A percentile compares a stretch with the other conserved stretches of the same genome.
These are phyloP conservation scores for Globisporangium barbulae DNA, from an alignment of 352 stramenopile genomes.

Conservation along the genomic window DNA sequence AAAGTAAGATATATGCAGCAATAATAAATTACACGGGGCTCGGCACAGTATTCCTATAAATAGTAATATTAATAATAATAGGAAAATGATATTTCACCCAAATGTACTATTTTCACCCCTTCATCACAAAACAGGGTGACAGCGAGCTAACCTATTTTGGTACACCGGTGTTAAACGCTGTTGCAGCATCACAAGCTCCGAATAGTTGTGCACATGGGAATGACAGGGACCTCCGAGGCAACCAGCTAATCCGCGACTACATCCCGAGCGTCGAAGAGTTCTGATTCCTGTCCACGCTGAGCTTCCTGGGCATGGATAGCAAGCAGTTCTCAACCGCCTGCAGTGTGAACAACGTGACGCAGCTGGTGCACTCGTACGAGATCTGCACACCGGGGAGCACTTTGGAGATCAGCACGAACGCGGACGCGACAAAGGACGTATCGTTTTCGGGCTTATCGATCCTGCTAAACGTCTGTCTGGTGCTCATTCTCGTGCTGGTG, in stretches of 20 bases:
- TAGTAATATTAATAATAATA: too few species aligned
- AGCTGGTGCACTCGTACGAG: neutral
- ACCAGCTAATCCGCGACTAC: slow-evolving; percentile 12
- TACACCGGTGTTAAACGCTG: too few species aligned
- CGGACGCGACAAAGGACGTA: neutral
- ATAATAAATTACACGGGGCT: too few species aligned
- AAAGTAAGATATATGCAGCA: too few species aligned
- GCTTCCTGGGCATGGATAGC: slow-evolving; percentile 4
- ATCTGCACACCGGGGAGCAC: neutral
- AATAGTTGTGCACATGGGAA: too few species aligned
- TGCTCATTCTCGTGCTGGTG: slow-evolving; percentile 2
- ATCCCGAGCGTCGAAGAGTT: slow-evolving; percentile 11
- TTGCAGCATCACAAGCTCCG: too few species aligned
- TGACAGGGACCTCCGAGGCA: slow-evolving; percentile 5
- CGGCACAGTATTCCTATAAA: too few species aligned
- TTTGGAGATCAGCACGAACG: neutral
- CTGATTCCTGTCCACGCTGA: slow-evolving; percentile 7
- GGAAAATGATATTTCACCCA: too few species aligned
- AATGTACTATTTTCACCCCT: too few species aligned
- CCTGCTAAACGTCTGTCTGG: slow-evolving; percentile 8
- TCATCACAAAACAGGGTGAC: too few species aligned
- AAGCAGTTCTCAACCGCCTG: slow-evolving; percentile 4
- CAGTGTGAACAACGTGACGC: neutral
- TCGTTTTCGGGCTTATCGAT: neutral
- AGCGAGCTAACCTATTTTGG: too few species aligned